Base-by-base conservation (phyloP, 2,329 filamentous ascomycete species). In the Fusarium floridanum region DNA sequence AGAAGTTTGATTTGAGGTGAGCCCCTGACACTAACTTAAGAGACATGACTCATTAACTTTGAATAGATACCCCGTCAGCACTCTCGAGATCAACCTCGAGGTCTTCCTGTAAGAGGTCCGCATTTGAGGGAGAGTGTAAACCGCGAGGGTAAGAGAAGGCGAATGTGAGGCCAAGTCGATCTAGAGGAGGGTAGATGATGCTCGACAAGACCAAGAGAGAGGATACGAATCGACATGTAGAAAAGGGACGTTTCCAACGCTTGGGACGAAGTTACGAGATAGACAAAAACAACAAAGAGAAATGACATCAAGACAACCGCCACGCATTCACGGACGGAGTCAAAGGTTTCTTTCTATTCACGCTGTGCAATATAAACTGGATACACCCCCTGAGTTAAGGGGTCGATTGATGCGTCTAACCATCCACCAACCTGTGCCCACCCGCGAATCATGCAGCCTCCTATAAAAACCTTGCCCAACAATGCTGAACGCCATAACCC, bases 61-160 rank as follows among this genome's bases (percentile, higher is more conserved):
- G 6, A 27, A 27, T 65, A 93, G 91, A 87, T 96, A 95, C 87
- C 96, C 97, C 48, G 95, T 97, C 78, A 98, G 95, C 85, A 95
- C 94, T 50, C 85, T 99, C 77, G 97, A 99, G 87, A 90, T 99
- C 82, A 98, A 98, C 84, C 90, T 98, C 36, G 96, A 98, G 85
- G 91, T 94, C 76, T 97, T 99, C 89, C 87, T 98, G 85, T 98
- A 88, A 82, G 80, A 62, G 55, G 60, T 53, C 56, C 66, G 63
- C 55, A 64, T 24, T 64, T 37, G 65, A 55, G 50, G 71, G 43
- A 76, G 57, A 62, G 63, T n/a, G 61, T 63, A 73, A 67, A 77
- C 39, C 45, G 59, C 10, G 50, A 66, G 53, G 66, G 56, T 43
- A 64, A 67, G 67, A 64, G 65, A 66, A 34, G 60, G 61, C 20